Percentiles rank a stretch among this genome's conserved stretches.
Conservation (phyloP, 1,284 basidiomycete genomes). For the Kalmanozyma brasiliensis region DNA sequence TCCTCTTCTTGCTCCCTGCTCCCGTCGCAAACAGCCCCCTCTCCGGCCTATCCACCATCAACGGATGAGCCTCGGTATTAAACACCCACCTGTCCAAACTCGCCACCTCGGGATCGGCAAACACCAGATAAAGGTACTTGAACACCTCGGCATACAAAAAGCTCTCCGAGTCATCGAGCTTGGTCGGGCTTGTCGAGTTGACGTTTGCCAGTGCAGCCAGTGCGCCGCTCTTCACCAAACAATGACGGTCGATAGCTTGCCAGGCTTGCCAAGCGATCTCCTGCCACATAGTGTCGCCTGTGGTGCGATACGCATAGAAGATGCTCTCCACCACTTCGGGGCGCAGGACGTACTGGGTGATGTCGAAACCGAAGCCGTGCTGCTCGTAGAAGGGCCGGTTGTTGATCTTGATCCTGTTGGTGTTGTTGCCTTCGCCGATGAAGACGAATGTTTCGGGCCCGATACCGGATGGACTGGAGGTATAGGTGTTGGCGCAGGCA, state of each 20-base stretch:
- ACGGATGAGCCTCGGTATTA: constrained; percentile 64
- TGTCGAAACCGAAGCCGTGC: constrained; percentile 53
- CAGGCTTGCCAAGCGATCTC: constrained; percentile 89
- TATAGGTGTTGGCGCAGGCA: constrained; percentile 53
- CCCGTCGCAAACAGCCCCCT: constrained; percentile 19
- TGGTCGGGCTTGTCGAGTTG: constrained; percentile 25
- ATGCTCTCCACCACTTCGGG: constrained; percentile 63
- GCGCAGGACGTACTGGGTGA: constrained; percentile 51
- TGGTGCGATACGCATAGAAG: constrained; percentile 55
- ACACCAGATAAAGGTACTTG: constrained; percentile 63
- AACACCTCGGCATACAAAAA: constrained; percentile 60
- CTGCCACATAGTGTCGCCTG: constrained; percentile 71
- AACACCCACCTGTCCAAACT: constrained; percentile 60
- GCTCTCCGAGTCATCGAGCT: constrained; percentile 54
- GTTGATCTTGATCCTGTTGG: constrained; percentile 42
- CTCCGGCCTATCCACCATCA: constrained; percentile 47
- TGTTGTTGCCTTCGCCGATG: constrained; percentile 31
- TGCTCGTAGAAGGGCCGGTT: constrained; percentile 39
- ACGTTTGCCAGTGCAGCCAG: constrained; percentile 47
- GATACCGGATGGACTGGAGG: constrained; percentile 48
- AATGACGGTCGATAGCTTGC: constrained; percentile 84
- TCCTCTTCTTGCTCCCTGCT: neutral
- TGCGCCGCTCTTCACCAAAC: constrained; percentile 69
- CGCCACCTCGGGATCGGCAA: constrained; percentile 47
- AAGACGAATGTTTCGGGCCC: constrained; percentile 59